These are phyloP conservation scores for Hypoxylon fuscum DNA, from an alignment of 495 filamentous ascomycete species.

Conservation along the genomic window DNA sequence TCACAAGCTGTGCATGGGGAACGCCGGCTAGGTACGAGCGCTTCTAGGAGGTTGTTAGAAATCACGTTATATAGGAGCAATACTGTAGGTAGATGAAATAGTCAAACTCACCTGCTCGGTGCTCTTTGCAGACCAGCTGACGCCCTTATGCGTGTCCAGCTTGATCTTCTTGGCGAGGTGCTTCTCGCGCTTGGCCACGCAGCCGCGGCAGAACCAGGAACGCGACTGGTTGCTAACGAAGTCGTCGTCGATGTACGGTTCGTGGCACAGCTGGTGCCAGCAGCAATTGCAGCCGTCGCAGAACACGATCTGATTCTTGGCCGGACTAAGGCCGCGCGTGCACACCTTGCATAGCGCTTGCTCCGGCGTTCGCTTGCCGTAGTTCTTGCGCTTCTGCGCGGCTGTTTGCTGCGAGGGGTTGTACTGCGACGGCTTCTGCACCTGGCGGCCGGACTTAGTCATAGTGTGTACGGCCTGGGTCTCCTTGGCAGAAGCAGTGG, in stretches of 20 bases:
- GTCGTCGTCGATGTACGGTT: slow-evolving; percentile 78
- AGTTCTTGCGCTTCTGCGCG: slow-evolving; percentile 51
- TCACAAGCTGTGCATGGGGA: slow-evolving; percentile 48
- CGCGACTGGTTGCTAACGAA: slow-evolving; percentile 71
- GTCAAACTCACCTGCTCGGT: slow-evolving; percentile 50
- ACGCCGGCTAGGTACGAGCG: slow-evolving; percentile 52
- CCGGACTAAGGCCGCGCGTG: slow-evolving; percentile 76
- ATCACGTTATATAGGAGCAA: slow-evolving; percentile 46
- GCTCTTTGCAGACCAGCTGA: slow-evolving; percentile 57
- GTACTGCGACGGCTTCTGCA: slow-evolving; percentile 77
- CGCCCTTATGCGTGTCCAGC: slow-evolving; percentile 40
- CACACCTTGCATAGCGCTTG: slow-evolving; percentile 77
- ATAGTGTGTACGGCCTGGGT: slow-evolving; percentile 64
- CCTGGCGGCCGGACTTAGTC: slow-evolving; percentile 85
- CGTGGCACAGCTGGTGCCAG: slow-evolving; percentile 93
- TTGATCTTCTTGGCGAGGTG: slow-evolving; percentile 51
- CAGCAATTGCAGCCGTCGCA: slow-evolving; percentile 89
- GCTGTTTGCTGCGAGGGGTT: slow-evolving; percentile 64
- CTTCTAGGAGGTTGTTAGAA: slow-evolving; percentile 39
- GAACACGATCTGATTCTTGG: slow-evolving; percentile 88
- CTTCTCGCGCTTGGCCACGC: slow-evolving; percentile 61
- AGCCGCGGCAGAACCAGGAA: slow-evolving; percentile 79
- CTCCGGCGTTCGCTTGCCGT: slow-evolving; percentile 60
- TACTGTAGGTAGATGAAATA: slow-evolving; percentile 40
- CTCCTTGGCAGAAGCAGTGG: slow-evolving; percentile 50